A percentile compares a stretch with the other conserved stretches of the same genome.
Conservation (phyloP, 2,329 filamentous ascomycete species). For the Paraphoma sp. region DNA sequence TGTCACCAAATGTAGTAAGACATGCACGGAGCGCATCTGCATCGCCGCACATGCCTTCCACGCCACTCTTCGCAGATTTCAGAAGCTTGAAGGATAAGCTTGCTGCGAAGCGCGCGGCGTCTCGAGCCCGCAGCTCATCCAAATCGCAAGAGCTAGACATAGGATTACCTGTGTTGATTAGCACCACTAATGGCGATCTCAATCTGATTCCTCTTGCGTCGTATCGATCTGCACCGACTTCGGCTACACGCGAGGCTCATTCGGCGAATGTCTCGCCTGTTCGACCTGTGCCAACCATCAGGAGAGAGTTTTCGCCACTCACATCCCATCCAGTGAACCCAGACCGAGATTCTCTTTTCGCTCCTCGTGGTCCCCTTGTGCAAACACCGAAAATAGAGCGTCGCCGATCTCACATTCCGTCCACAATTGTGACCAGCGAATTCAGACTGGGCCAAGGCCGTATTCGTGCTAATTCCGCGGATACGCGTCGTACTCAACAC, state of each 20-base stretch:
- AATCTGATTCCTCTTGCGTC: slow-evolving; percentile 44
- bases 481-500: slow-evolving; percentile 31
- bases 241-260: slow-evolving; percentile 20
- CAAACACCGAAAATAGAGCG: slow-evolving; percentile 15
- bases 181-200: slow-evolving; percentile 39
- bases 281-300: slow-evolving; percentile 19
- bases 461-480: slow-evolving; percentile 38
- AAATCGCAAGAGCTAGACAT: slow-evolving; percentile 39
- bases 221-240: slow-evolving; percentile 19
- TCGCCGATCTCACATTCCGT: slow-evolving; percentile 30
- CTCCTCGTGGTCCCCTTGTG: slow-evolving; percentile 13
- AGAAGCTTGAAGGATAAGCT: slow-evolving; percentile 41
- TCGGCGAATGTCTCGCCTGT: slow-evolving; percentile 4
- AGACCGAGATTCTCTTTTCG: slow-evolving; percentile 17
- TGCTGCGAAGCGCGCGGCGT: slow-evolving; percentile 33
- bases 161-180: slow-evolving; percentile 40
- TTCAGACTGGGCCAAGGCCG: slow-evolving; percentile 23
- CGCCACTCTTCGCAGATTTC: slow-evolving; percentile 39
- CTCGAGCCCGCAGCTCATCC: slow-evolving; percentile 28
- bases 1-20: slow-evolving; percentile 30
- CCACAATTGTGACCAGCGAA: slow-evolving; percentile 17
- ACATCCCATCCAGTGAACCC: slow-evolving; percentile 41
- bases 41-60: slow-evolving; percentile 34
- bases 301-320: slow-evolving; percentile 38
- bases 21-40: slow-evolving; percentile 41